phyloP scores from a whole-genome alignment of 805 yeast genomes.

The Spathaspora sp. region DNA sequence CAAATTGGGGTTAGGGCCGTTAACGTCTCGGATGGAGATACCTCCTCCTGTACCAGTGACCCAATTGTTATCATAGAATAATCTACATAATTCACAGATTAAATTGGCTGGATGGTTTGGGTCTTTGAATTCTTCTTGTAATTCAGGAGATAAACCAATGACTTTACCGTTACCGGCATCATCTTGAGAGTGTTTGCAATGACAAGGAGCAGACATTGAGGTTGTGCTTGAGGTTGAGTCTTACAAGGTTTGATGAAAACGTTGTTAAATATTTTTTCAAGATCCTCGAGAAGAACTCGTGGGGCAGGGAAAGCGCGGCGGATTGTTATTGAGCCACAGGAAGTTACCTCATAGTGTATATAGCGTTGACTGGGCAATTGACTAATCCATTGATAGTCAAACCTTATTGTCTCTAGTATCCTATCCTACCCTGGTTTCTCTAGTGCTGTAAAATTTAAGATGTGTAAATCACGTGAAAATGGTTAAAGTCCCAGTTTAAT shows the following conservation, averaged over 20 bases:
- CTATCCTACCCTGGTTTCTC: no score
- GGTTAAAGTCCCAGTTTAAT: no score
- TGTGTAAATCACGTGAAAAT: no score
- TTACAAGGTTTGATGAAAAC: neutral
- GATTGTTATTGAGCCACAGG: neutral
- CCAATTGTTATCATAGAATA: conserved; percentile 81
- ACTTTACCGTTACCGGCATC: neutral
- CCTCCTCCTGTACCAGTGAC: conserved; percentile 98
- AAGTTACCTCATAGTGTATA: neutral
- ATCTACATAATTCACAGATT: conserved; percentile 75
- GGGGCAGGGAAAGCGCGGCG: neutral
- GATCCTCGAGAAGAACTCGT: neutral
- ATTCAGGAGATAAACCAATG: conserved; percentile 3
- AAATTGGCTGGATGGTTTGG: conserved; percentile 76
- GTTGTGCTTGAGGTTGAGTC: neutral
- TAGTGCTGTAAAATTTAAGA: no score
- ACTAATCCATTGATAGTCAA: no score
- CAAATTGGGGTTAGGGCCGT: conserved; percentile 39
- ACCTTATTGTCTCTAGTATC: no score
- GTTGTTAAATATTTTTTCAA: neutral
- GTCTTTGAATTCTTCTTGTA: conserved; percentile 32
- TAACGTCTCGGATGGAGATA: conserved; percentile 61
- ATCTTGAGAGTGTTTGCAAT: conserved; percentile 7
- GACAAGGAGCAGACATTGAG: conserved; percentile 14
- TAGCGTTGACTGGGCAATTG: no score